Evolutionary conservation across 371 early-diverging fungal genomes (phyloP).

Genomic region (Haplosporangium sp.): DNA sequence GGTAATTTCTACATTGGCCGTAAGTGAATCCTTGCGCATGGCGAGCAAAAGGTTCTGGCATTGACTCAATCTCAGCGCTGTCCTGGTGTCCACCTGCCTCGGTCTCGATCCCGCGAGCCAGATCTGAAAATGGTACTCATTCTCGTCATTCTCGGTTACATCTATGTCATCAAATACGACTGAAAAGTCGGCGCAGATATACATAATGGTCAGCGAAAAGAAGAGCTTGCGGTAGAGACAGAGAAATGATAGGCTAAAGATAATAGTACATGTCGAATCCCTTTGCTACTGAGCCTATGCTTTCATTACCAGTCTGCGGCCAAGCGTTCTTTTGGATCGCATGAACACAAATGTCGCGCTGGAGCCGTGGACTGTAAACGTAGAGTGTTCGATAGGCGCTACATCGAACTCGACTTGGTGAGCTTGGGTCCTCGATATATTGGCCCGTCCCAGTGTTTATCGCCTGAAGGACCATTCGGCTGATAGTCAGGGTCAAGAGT

Average conservation of each 20-base stretch:
- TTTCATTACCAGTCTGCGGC: conserved; percentile 27
- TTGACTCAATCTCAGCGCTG: conserved; percentile 2
- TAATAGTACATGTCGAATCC: background rate
- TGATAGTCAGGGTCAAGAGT: conserved; percentile 18
- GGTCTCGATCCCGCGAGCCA: conserved; percentile 41
- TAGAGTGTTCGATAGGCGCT: conserved; percentile 33
- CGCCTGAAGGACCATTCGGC: conserved; percentile 7
- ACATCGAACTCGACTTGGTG: conserved; percentile 11
- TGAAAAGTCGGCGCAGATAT: no score
- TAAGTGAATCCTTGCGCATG: conserved; percentile 20
- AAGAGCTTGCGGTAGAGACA: no score
- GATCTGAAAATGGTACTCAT: conserved; percentile 41
- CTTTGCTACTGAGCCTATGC: background rate
- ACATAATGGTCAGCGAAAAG: no score
- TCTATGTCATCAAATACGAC: conserved; percentile 26
- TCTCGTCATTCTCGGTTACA: conserved; percentile 16
- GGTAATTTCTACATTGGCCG: conserved; percentile 32
- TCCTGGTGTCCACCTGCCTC: conserved; percentile 23
- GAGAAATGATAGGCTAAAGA: background rate
- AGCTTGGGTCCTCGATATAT: conserved; percentile 9
- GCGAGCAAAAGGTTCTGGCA: conserved; percentile 20
- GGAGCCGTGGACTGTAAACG: conserved; percentile 37
- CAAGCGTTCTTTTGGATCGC: conserved; percentile 12
- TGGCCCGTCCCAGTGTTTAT: conserved; percentile 1
- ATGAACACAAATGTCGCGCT: conserved; percentile 33